A percentile compares a stretch with the other conserved stretches of the same genome.
Conservation (phyloP, 2,329 filamentous ascomycete species). For the Paecilomyces sp. region DNA sequence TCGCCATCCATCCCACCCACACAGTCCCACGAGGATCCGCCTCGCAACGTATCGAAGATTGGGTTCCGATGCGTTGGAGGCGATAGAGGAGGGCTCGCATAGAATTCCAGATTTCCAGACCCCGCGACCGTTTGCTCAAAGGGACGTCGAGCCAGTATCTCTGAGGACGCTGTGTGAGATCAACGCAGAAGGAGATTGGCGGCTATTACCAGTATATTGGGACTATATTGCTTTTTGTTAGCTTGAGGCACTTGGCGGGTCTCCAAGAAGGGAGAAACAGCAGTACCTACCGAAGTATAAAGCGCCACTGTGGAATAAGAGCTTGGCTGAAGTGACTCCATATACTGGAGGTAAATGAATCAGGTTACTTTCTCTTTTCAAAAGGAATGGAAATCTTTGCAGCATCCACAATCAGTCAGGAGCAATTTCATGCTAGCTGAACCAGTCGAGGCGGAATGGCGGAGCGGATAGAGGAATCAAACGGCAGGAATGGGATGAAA, state of each 20-base stretch:
- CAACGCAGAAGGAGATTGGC: neutral
- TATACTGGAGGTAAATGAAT: neutral
- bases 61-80: slow-evolving; percentile 56
- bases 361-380: neutral
- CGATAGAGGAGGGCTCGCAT: slow-evolving; percentile 56
- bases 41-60: slow-evolving; percentile 51
- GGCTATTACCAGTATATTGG: neutral
- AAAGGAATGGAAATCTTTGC: neutral
- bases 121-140: neutral
- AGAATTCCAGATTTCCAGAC: slow-evolving; percentile 57
- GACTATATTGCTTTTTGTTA: neutral
- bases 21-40: slow-evolving; percentile 46
- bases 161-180: neutral
- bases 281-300: neutral
- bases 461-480: neutral
- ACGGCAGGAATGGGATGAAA: neutral
- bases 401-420: neutral
- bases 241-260: neutral
- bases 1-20: slow-evolving; percentile 71
- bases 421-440: neutral
- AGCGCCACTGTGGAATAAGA: neutral
- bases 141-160: neutral
- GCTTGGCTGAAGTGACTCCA: neutral
- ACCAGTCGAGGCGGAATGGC: neutral
- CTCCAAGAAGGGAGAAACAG: neutral